These are phyloP conservation scores for Elasticomyces elasticus DNA, from an alignment of 495 filamentous ascomycete species.

Conservation along the genomic window DNA sequence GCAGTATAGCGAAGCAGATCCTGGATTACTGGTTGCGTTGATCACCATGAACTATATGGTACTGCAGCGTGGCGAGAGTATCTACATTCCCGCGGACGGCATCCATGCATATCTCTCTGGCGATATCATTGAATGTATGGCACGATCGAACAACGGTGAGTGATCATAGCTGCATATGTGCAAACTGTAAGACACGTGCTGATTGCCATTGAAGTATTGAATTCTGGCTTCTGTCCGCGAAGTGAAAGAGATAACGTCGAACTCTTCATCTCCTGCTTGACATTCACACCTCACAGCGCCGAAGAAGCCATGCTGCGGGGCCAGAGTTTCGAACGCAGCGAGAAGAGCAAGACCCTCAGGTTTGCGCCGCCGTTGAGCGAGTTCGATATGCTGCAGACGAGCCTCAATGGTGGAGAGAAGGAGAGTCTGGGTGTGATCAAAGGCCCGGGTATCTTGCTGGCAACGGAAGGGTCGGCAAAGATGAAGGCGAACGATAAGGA, in stretches of 20 bases:
- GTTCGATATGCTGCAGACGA: conserved; percentile 28
- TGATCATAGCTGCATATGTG: no score
- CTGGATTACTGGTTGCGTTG: conserved; percentile 55
- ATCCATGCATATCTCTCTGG: conserved; percentile 72
- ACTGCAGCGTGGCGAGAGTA: conserved; percentile 53
- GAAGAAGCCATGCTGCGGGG: conserved; percentile 44
- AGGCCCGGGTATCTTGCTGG: conserved; percentile 58
- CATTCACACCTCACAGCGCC: conserved; percentile 48
- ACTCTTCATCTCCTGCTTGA: conserved; percentile 50
- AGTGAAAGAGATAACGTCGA: conserved; percentile 53
- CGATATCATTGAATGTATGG: conserved; percentile 81
- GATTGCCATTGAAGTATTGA: no score
- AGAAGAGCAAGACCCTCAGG: conserved; percentile 47
- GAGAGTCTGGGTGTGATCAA: conserved; percentile 48
- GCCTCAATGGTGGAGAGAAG: conserved; percentile 37
- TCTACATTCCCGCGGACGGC: conserved; percentile 68
- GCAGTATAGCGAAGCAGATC: conserved; percentile 53
- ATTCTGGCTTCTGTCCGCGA: conserved; percentile 62
- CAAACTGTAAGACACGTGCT: no score
- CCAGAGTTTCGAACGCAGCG: conserved; percentile 43
- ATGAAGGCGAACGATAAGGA: conserved; percentile 47
- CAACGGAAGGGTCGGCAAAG: conserved; percentile 49
- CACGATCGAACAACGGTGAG: conserved; percentile 69
- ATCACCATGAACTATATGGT: conserved; percentile 66
- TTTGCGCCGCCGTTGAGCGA: conserved; percentile 60